phyloP scores from a whole-genome alignment of 2,329 filamentous ascomycete genomes.

The Biscogniauxia sp. region DNA sequence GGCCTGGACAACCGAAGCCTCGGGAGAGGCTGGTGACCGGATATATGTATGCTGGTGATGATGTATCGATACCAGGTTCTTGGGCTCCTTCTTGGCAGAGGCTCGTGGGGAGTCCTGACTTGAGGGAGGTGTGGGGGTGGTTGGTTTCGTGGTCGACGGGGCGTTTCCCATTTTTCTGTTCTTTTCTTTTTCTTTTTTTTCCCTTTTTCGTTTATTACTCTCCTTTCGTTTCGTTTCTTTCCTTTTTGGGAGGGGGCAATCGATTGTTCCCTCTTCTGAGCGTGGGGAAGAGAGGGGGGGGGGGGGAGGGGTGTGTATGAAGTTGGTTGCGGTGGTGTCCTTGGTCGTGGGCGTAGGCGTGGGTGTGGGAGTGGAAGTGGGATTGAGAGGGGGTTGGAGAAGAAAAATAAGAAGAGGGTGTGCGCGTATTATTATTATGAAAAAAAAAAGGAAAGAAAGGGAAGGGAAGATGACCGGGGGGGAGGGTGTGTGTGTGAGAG shows the following conservation, averaged over 20 bases:
- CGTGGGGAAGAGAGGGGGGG: constrained; percentile 6
- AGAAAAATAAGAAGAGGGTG: constrained; percentile 2
- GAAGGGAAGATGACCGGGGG: too few relatives aligned
- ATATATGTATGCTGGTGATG: constrained; percentile 43
- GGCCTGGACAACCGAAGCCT: constrained; percentile 60
- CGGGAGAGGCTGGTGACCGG: constrained; percentile 58
- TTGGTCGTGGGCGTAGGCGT: constrained; percentile 1
- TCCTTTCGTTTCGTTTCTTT: constrained; percentile 15
- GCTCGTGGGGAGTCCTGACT: constrained; percentile 33
- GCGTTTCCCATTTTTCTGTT: constrained; percentile 44
- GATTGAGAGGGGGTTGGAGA: constrained; percentile 8
- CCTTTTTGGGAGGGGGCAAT: too few relatives aligned
- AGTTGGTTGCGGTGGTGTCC: constrained; percentile 32
- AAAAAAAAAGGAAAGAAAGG: too few relatives aligned
- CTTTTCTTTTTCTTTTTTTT: background rate
- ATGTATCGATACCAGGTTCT: constrained; percentile 55
- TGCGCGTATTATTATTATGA: constrained; percentile 2
- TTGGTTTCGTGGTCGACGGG: constrained; percentile 36
- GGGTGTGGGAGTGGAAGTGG: constrained; percentile 14
- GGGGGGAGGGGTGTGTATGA: constrained; percentile 19
- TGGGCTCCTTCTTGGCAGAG: constrained; percentile 43
- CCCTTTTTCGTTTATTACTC: too few relatives aligned
- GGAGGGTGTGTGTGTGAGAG: too few relatives aligned
- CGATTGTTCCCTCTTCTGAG: too few relatives aligned
- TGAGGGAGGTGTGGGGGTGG: constrained; percentile 27